A percentile compares a stretch with the other conserved stretches of the same genome.
phyloP scores from a whole-genome alignment of 2,329 filamentous ascomycete genomes.

The Rutstroemia sydowiana region DNA sequence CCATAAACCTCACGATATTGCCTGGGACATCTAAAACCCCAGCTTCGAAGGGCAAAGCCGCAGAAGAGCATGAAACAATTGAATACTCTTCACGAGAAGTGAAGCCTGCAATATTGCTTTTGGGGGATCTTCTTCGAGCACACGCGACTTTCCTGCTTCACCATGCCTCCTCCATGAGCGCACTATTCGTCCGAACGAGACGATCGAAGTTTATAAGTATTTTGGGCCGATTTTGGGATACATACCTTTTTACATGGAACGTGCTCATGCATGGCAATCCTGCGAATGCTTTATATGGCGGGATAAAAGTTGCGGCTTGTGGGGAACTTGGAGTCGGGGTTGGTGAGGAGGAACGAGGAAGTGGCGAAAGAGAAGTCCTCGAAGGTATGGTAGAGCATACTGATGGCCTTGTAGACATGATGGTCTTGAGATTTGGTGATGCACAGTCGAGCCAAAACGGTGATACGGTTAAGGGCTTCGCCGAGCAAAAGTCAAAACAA shows the following conservation, averaged over 20 bases:
- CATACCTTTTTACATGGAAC: slow-evolving; percentile 68
- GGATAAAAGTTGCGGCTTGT: slow-evolving; percentile 80
- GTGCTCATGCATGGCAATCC: slow-evolving; percentile 88
- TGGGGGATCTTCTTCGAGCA: slow-evolving; percentile 75
- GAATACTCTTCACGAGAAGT: slow-evolving; percentile 91
- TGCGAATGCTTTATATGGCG: slow-evolving; percentile 67
- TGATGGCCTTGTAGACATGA: slow-evolving; percentile 77
- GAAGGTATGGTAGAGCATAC: slow-evolving; percentile 77
- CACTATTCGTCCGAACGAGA: slow-evolving; percentile 57
- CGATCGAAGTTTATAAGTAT: slow-evolving; percentile 64
- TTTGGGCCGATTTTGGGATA: slow-evolving; percentile 75
- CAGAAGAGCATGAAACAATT: slow-evolving; percentile 31
- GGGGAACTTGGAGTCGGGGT: slow-evolving; percentile 92
- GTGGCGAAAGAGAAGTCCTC: slow-evolving; percentile 85
- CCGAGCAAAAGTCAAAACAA: slow-evolving; percentile 20
- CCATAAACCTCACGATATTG: slow-evolving; percentile 70
- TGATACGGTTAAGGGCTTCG: slow-evolving; percentile 22
- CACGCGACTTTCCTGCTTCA: slow-evolving; percentile 82
- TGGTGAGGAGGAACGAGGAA: slow-evolving; percentile 90
- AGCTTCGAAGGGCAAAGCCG: slow-evolving; percentile 22
- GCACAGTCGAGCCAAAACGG: slow-evolving; percentile 23
- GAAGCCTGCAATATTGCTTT: slow-evolving; percentile 69
- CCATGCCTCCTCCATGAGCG: slow-evolving; percentile 67
- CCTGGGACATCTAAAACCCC: slow-evolving; percentile 48
- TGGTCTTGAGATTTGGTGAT: slow-evolving; percentile 76